Evolutionary conservation across 148 eudicot species (phyloP).

Genomic region (Cornus suecica): DNA sequence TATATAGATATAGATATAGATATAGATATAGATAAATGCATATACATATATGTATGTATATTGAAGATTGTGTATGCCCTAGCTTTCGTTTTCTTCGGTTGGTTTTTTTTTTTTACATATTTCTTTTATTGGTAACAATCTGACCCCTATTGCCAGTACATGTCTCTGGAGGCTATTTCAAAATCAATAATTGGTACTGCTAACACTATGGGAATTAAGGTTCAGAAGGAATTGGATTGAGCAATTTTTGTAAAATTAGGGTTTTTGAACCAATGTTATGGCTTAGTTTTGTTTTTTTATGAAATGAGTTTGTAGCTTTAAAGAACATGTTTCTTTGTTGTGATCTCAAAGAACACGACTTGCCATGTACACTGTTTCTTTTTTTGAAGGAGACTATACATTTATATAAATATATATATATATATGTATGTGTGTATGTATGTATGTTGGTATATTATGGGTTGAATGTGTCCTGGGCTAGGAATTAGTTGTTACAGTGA

Average conservation of each 20-base stretch:
- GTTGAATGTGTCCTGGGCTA: no score
- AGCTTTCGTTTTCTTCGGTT: no score
- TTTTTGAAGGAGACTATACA: no score
- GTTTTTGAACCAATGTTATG: background rate
- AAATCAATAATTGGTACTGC: slow-evolving; percentile 90
- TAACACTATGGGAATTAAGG: slow-evolving; percentile 68
- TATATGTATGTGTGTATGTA: no score
- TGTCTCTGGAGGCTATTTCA: slow-evolving; percentile 65
- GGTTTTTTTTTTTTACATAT: no score
- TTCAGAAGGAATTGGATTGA: slow-evolving; percentile 66
- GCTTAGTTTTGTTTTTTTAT: background rate
- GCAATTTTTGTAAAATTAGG: background rate
- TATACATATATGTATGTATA: no score
- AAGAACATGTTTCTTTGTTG: slow-evolving; percentile 6
- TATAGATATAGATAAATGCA: no score
- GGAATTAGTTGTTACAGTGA: background rate
- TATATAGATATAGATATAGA: no score
- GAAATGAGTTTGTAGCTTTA: slow-evolving; percentile 1
- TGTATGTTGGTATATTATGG: background rate
- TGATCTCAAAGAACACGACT: background rate
- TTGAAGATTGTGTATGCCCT: no score
- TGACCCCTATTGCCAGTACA: slow-evolving; percentile 59
- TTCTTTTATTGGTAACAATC: slow-evolving; percentile 69
- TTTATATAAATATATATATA: no score
- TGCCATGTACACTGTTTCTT: no score